These are phyloP conservation scores for Nannizziopsis barbatae DNA, from an alignment of 2,329 filamentous ascomycete species.

Conservation along the genomic window DNA sequence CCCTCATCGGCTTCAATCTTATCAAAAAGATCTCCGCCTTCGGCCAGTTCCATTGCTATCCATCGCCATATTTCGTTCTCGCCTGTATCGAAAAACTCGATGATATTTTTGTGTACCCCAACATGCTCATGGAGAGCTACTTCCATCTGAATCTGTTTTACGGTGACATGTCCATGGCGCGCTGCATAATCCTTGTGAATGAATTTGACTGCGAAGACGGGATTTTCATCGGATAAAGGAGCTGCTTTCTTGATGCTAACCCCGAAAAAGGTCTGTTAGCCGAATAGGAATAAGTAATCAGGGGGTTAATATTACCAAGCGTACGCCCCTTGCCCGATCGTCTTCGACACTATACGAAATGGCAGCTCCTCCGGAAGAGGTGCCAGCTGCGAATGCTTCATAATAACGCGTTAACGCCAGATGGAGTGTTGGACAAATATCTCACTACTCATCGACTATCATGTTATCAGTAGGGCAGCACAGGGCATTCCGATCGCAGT, in stretches of 20 bases:
- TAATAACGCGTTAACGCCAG: conserved; percentile 19
- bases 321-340: conserved; percentile 92
- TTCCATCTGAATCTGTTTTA: conserved; percentile 85
- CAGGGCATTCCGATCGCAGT: too few relatives aligned
- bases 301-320: conserved; percentile 57
- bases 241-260: conserved; percentile 82
- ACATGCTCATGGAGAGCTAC: conserved; percentile 81
- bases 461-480: too few relatives aligned
- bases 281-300: neutral
- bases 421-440: neutral
- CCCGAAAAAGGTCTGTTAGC: neutral
- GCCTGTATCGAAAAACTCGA: conserved; percentile 79
- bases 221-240: conserved; percentile 55
- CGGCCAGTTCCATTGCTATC: conserved; percentile 97
- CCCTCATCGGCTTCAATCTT: conserved; percentile 98
- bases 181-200: conserved; percentile 95
- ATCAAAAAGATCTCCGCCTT: conserved; percentile 94
- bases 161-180: conserved; percentile 74
- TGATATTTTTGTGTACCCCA: conserved; percentile 82
- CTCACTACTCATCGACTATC: neutral
- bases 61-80: conserved; percentile 83
- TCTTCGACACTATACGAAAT: conserved; percentile 90
- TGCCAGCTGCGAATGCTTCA: conserved; percentile 73
- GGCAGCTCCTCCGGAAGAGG: conserved; percentile 74
- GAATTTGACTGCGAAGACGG: conserved; percentile 93